Base-by-base conservation (phyloP, 352 stramenopile species). In the Globisporangium cederbergense region DNA sequence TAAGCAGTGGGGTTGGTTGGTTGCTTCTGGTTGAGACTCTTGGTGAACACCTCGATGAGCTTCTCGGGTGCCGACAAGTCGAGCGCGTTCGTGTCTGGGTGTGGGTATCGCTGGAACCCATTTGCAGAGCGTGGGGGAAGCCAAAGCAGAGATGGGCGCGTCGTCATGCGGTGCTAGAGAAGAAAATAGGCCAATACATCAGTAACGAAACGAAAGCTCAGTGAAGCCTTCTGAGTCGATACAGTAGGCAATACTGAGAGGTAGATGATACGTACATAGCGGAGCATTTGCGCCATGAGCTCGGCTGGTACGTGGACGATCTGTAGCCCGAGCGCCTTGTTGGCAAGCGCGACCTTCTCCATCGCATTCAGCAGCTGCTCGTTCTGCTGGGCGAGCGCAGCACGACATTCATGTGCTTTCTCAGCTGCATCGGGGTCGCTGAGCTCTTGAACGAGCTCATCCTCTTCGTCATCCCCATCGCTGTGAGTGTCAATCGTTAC, bases 21-120 rank as follows among this genome's bases (percentile, higher is more conserved):
- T 13, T 34, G 13, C 4, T 36, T 36, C 8, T n/a, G 49, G 25
- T 34, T 34, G 6, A 22, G 4, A 22, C 65, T 42, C 36, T 4
- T 77, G 11, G 68, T 45, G 18, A 62, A 65, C 16, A 64, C 52
- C 56, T 36, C 45, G 1, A 64, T 20, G 20, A 65, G 59, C 59
- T 51, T 65, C 16, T 56, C 34, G n/a, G 34, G 59, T n/a, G 59
- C 22, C 40, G 70, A 70, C 40, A 90, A 71, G 38, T 86, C 72
- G n/a, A 90, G 62, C 20, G 81, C 85, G 56, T 90, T 90, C 57
- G 72, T 83, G 40, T 83, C 71, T 4, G 70, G 58, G 50, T 85
- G 76, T 16, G 78, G 72, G 52, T 74, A 87, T 16, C 81, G 81
- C 70, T 90, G 81, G 71, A 90, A 88, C 14, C 60, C 55, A 3